These are phyloP conservation scores for Oidiodendron maius DNA, from an alignment of 495 filamentous ascomycete species.

Conservation along the genomic window DNA sequence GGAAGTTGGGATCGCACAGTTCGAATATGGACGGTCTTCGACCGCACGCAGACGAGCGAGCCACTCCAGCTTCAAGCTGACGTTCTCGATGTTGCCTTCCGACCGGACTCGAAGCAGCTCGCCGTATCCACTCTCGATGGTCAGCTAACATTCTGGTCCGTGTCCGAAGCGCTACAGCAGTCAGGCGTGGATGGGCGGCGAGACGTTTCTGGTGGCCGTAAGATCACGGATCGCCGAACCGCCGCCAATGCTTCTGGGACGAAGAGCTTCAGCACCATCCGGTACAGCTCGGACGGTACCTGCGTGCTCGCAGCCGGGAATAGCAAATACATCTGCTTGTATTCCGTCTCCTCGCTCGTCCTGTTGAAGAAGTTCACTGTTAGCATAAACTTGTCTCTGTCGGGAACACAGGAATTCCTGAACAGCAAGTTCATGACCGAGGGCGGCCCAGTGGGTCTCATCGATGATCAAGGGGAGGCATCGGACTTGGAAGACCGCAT, in stretches of 20 bases:
- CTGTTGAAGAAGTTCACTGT: slow-evolving; percentile 94
- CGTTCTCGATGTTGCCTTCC: slow-evolving; percentile 77
- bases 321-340: slow-evolving; percentile 96
- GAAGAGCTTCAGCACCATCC: slow-evolving; percentile 81
- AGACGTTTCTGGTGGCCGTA: slow-evolving; percentile 89
- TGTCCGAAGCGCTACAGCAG: slow-evolving; percentile 78
- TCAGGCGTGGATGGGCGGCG: slow-evolving; percentile 78
- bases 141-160: slow-evolving; percentile 90
- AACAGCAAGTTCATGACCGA: slow-evolving; percentile 89
- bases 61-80: slow-evolving; percentile 87
- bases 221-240: slow-evolving; percentile 75
- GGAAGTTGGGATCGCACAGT: slow-evolving; percentile 96
- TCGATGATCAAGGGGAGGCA: slow-evolving; percentile 81
- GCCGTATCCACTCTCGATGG: slow-evolving; percentile 91
- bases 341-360: slow-evolving; percentile 81
- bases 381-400: slow-evolving; percentile 85
- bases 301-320: slow-evolving; percentile 88
- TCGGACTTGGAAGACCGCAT: slow-evolving; percentile 84
- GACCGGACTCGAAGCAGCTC: slow-evolving; percentile 85
- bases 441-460: slow-evolving; percentile 73
- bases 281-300: slow-evolving; percentile 85
- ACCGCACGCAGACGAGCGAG: slow-evolving; percentile 88
- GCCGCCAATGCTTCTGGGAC: slow-evolving; percentile 86
- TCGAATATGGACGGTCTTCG: slow-evolving; percentile 91
- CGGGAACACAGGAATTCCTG: slow-evolving; percentile 93